phyloP scores from a whole-genome alignment of 2,329 filamentous ascomycete species.

The Drechslera avenae region DNA sequence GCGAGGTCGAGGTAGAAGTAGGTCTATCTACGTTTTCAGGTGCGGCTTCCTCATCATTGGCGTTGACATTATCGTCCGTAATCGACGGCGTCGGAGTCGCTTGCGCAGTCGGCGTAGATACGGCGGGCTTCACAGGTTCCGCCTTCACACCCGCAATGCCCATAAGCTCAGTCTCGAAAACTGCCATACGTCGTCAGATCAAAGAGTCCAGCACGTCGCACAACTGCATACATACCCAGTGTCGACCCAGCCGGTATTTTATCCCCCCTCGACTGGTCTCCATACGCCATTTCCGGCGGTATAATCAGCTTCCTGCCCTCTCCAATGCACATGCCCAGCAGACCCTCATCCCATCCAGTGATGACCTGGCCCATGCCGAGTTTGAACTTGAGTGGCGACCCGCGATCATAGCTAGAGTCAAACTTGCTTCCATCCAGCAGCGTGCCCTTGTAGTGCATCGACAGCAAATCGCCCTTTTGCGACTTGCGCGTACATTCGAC shows the following conservation, averaged over 20 bases:
- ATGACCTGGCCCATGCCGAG: constrained; percentile 86
- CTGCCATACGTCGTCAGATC: constrained; percentile 49
- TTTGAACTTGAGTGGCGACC: constrained; percentile 75
- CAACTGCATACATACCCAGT: constrained; percentile 62
- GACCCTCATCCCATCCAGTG: constrained; percentile 89
- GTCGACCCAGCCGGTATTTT: constrained; percentile 78
- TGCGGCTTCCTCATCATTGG: constrained; percentile 15
- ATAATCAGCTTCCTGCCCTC: constrained; percentile 90
- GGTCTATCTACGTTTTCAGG: constrained; percentile 14
- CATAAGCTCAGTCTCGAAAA: constrained; percentile 92
- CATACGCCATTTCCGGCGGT: constrained; percentile 85
- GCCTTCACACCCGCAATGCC: constrained; percentile 66
- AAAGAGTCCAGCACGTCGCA: not conserved
- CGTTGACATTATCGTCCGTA: constrained; percentile 12
- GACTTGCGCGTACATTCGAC: constrained; percentile 53
- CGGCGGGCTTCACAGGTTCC: constrained; percentile 16
- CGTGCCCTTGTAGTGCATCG: constrained; percentile 58
- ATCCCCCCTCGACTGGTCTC: constrained; percentile 70
- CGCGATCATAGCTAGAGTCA: constrained; percentile 81
- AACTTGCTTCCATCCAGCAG: constrained; percentile 74
- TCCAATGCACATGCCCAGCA: constrained; percentile 92
- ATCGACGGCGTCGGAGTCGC: constrained; percentile 8
- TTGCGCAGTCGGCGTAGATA: constrained; percentile 5
- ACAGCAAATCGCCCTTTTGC: constrained; percentile 53
- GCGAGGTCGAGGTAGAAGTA: constrained; percentile 17